Percentiles rank a stretch among this genome's conserved stretches.
Evolutionary conservation across 2,329 filamentous ascomycete genomes (phyloP).

Genomic region (Aspergillus sclerotialis): DNA sequence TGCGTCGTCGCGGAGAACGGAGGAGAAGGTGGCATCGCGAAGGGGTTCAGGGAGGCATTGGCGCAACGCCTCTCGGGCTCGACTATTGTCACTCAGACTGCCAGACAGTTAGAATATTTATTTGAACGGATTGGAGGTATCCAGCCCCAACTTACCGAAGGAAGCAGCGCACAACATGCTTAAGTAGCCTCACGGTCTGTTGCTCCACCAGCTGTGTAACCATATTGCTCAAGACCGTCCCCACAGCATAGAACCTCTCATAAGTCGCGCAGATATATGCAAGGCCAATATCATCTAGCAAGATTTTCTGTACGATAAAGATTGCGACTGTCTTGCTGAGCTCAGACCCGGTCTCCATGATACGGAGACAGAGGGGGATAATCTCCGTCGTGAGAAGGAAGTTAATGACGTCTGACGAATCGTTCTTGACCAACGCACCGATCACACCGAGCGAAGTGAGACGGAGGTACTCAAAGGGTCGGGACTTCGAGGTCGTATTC

Average conservation of each 20-base stretch:
- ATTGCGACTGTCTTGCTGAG: constrained; percentile 98
- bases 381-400: constrained; percentile 98
- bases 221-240: constrained; percentile 97
- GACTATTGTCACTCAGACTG: constrained; percentile 90
- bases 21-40: constrained; percentile 95
- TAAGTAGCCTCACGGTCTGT: constrained; percentile 88
- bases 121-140: constrained; percentile 1
- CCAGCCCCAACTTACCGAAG: constrained; percentile 71
- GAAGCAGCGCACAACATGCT: constrained; percentile 97
- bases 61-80: constrained; percentile 85
- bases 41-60: constrained; percentile 97
- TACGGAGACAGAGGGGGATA: constrained; percentile 91
- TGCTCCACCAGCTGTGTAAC: constrained; percentile 95
- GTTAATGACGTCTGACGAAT: constrained; percentile 97
- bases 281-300: constrained; percentile 91
- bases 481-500: constrained; percentile 96
- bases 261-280: constrained; percentile 99
- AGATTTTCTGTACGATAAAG: constrained; percentile 98
- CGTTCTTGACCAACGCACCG: constrained; percentile 95
- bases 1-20: constrained; percentile 90
- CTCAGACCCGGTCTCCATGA: constrained; percentile 98
- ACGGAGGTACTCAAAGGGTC: constrained; percentile 94
- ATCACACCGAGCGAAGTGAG: constrained; percentile 95
- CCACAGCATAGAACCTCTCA: constrained; percentile 95
- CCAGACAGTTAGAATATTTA: constrained; percentile 3